Evolutionary conservation across 2,329 filamentous ascomycete species (phyloP), one percentile per base, ranked within the genome.

Genomic region (Fusarium anthophilum): DNA sequence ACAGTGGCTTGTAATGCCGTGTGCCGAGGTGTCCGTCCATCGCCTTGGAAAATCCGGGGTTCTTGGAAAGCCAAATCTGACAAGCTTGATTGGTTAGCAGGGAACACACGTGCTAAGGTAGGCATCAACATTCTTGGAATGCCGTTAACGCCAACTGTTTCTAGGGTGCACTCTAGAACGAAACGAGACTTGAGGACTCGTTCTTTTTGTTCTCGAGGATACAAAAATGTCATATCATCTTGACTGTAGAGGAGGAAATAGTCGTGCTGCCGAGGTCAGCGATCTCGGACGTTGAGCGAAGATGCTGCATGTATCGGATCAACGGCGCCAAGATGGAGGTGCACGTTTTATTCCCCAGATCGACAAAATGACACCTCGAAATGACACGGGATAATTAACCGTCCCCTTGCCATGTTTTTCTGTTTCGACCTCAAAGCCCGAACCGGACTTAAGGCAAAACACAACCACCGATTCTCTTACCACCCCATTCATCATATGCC

Each of bases 1-100:
- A 44, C 44, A 15, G 24, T 39, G 43, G 24, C 38, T 45, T 26
- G 26, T 50, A 58, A 50, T 67, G 39, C 30, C 53, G 56, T 48
- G 63, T 63, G 48, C 66, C 54, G 62, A 69, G 41, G 59, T 63
- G 54, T 50, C 41, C 22, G 44, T 54, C 64, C 62, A 6, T 24
- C n/a, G 9, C 4, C 64, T 43, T 59, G 22, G 59, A 65, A 70
- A 63, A 68, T 69, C 69, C 51, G 70, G 70, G 67, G 71, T 73
- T 58, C 35, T 48, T 67, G 70, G 63, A 58, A 63, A 71, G 48
- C 48, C 48, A 28, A 70, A 56, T 63, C 41, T 51, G 8, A 17
- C n/a, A 38, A 7, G 38, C 20, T 6, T 69, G 58, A 74, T 74
- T 73, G 71, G 71, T 44, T 43, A 8, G 15, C 41, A 9, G 15